These are phyloP conservation scores for Eucalyptus melliodora DNA, from an alignment of 345 rosid genomes.

Conservation along the genomic window DNA sequence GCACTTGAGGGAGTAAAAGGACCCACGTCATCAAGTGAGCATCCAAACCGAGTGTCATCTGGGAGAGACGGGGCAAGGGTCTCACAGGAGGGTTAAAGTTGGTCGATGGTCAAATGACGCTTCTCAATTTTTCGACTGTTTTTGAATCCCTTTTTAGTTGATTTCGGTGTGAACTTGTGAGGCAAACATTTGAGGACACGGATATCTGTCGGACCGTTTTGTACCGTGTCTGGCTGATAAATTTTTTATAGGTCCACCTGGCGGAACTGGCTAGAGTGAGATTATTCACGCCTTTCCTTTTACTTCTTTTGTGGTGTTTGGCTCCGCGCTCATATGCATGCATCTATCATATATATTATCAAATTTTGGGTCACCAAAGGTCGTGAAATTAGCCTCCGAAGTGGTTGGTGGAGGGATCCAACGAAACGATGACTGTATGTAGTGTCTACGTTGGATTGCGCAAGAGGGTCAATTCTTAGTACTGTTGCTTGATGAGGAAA, in stretches of 20 bases:
- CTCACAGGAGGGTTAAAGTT: background rate
- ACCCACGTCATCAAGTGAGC: background rate
- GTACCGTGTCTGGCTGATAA: background rate
- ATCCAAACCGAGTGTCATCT: background rate
- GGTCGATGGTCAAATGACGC: background rate
- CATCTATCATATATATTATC: background rate
- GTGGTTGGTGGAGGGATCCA: background rate
- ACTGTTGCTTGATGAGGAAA: background rate
- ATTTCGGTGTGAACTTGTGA: background rate
- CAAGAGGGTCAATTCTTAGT: background rate
- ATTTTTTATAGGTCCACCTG: background rate
- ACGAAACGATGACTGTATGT: background rate
- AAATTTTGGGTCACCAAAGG: background rate
- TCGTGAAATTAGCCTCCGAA: background rate
- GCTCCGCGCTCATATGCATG: background rate
- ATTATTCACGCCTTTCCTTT: background rate
- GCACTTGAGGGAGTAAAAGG: background rate
- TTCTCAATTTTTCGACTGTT: background rate
- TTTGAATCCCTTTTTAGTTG: background rate
- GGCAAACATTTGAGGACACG: background rate
- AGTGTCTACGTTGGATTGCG: background rate
- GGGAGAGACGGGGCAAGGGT: background rate
- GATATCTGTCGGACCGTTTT: background rate
- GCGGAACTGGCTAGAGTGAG: background rate
- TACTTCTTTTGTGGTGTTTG: background rate